These are phyloP conservation scores for Benincasa hispida DNA, from an alignment of 306 rosid genomes.

Conservation along the genomic window DNA sequence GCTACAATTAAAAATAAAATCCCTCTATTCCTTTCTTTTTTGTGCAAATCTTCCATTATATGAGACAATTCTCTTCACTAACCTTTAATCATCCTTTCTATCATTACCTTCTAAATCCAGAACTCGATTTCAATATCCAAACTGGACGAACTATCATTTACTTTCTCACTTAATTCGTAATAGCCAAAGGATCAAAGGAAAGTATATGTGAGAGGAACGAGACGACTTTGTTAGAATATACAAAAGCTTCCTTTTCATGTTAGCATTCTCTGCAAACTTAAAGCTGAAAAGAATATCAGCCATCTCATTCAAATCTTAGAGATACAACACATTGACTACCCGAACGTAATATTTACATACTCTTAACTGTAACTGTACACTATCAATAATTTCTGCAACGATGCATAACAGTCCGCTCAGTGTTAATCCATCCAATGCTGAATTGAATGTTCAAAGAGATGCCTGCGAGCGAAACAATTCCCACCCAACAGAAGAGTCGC, in stretches of 20 bases:
- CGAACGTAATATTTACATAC: neutral
- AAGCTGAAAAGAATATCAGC: neutral
- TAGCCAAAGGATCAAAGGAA: neutral
- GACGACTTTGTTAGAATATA: neutral
- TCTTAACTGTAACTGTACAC: constrained; percentile 6
- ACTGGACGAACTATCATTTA: neutral
- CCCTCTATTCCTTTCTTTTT: neutral
- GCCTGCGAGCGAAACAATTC: neutral
- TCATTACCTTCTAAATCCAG: neutral
- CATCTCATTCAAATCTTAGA: neutral
- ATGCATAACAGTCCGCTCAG: neutral
- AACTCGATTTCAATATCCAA: neutral
- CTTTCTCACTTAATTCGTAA: neutral
- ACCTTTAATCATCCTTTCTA: neutral
- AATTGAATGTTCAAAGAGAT: neutral
- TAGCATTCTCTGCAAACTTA: neutral
- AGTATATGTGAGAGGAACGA: neutral
- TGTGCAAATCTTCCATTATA: neutral
- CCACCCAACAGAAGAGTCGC: neutral
- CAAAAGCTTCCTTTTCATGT: neutral
- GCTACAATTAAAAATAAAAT: neutral
- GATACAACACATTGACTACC: neutral
- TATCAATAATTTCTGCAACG: neutral
- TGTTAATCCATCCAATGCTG: neutral
- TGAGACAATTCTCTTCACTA: neutral